phyloP scores from a whole-genome alignment of 2,329 filamentous ascomycete species.

The Aspergillus quadrilineatus region DNA sequence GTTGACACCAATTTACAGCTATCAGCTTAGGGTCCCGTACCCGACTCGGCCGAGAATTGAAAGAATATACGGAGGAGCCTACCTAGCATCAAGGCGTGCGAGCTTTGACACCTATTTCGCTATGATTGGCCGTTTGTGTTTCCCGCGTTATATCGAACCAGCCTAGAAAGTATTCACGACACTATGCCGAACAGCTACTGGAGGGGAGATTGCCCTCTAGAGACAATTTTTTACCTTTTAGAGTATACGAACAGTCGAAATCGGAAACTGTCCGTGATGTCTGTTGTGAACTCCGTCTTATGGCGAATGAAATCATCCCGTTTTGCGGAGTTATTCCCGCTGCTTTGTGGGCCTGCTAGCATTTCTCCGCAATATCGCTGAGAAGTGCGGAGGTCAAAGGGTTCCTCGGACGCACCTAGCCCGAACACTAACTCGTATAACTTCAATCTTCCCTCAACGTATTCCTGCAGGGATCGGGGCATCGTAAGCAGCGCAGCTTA shows the following conservation, averaged over 20 bases:
- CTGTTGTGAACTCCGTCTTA: not conserved
- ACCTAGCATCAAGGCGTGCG: too few species aligned
- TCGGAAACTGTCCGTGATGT: not conserved
- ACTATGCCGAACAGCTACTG: too few species aligned
- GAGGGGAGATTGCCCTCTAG: too few species aligned
- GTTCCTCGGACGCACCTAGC: constrained; percentile 4
- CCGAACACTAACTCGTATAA: constrained; percentile 7
- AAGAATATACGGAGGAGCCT: too few species aligned
- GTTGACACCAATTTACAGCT: too few species aligned
- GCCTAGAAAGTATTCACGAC: too few species aligned
- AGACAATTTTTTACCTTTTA: not conserved
- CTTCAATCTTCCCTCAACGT: not conserved
- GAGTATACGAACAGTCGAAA: not conserved
- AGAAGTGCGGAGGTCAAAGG: constrained; percentile 8
- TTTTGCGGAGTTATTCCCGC: constrained; percentile 5
- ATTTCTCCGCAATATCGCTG: constrained; percentile 15
- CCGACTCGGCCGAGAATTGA: not conserved
- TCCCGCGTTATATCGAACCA: too few species aligned
- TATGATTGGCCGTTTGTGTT: not conserved
- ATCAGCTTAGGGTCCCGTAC: too few species aligned
- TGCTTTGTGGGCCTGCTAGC: constrained; percentile 3
- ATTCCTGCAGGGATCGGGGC: not conserved
- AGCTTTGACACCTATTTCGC: not conserved
- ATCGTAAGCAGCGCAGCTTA: not conserved
- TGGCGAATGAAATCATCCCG: not conserved